Evolutionary conservation across 129 eudicot genomes (phyloP), one percentile per base, ranked within the genome.

Genomic region (Solidago caesia): DNA sequence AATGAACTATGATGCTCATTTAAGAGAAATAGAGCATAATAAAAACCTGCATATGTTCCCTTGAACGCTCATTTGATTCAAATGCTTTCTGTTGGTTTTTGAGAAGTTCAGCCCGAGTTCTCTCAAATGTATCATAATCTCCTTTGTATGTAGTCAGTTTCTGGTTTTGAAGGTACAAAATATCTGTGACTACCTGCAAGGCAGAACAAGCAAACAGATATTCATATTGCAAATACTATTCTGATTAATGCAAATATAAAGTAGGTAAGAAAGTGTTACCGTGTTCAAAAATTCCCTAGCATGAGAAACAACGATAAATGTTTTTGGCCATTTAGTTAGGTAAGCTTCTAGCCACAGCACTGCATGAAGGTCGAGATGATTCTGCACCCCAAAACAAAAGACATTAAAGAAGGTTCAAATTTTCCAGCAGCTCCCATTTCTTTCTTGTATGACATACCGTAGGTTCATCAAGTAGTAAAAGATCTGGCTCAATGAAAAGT

Each of bases 351-450:
- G 81, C 99, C 99, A 94, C 67, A 94, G 76, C 44, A 94, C 99
- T 58, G 98, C 98, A 79, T 94, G 98, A 55, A 94, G 92, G 84
- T 94, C 98, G 76, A 94, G 97, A 85, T 94, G 98, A 81, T 94
- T 94, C 98, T 94, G 91, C 77, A 81, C 52, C 65, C 29, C 63
- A 72, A 29, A 51, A 25, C 8, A 39, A 49, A 11, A n/a, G 6
- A 26, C 5, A 41, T 60, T 45, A 45, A 43, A 58, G 53, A 25
- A 71, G 56, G 56, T 72, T 57, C 43, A 55, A 75, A 39, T 33
- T 1, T 33, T 33, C 39, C 39, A 33, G 39, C 5, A 59, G 0
- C 29, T 76, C 51, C 47, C 42, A 62, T 21, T 72, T 59, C 10
- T 45, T 29, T 27, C 25, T 16, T n/a, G 52, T 14, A 74, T 10